These are phyloP conservation scores for Boletus tomentosulus DNA, from an alignment of 768 basidiomycete species.

Conservation along the genomic window DNA sequence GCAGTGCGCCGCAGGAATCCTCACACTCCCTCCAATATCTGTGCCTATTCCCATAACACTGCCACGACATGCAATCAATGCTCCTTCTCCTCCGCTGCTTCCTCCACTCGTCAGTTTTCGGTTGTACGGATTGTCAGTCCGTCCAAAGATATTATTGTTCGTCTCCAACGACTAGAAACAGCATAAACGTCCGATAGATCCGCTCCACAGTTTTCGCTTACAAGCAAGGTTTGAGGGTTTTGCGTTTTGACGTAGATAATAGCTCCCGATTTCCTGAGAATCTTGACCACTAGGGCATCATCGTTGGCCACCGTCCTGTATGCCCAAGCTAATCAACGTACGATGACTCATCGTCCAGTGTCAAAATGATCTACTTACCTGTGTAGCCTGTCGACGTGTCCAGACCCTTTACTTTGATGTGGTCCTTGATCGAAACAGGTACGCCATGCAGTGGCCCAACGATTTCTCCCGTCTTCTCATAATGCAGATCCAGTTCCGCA, in stretches of 20 bases:
- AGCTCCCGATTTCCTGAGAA: slow-evolving; percentile 44
- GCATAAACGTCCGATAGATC: slow-evolving; percentile 7
- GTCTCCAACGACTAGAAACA: slow-evolving; percentile 45
- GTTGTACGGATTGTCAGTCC: slow-evolving; percentile 66
- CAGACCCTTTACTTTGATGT: slow-evolving; percentile 42
- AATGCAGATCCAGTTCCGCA: slow-evolving; percentile 44
- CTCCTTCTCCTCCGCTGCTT: slow-evolving; percentile 47
- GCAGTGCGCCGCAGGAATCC: slow-evolving; percentile 38
- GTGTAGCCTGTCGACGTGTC: slow-evolving; percentile 37
- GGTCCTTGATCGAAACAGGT: slow-evolving; percentile 45
- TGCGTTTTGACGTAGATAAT: slow-evolving; percentile 46
- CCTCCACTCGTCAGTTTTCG: slow-evolving; percentile 40
- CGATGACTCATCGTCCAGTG: slow-evolving; percentile 8
- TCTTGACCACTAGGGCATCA: slow-evolving; percentile 42
- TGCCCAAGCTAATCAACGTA: slow-evolving; percentile 35
- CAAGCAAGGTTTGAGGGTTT: slow-evolving; percentile 46
- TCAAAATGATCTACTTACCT: slow-evolving; percentile 8
- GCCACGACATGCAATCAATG: slow-evolving; percentile 42
- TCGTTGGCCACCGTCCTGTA: slow-evolving; percentile 33
- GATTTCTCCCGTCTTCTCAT: slow-evolving; percentile 42
- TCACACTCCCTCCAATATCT: slow-evolving; percentile 47
- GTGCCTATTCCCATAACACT: slow-evolving; percentile 41
- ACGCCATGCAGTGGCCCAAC: slow-evolving; percentile 45
- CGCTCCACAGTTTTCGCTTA: slow-evolving; percentile 22
- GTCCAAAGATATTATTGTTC: slow-evolving; percentile 52